Evolutionary conservation across 768 basidiomycete species (phyloP).

Genomic region (Austroboletus eburneus): DNA sequence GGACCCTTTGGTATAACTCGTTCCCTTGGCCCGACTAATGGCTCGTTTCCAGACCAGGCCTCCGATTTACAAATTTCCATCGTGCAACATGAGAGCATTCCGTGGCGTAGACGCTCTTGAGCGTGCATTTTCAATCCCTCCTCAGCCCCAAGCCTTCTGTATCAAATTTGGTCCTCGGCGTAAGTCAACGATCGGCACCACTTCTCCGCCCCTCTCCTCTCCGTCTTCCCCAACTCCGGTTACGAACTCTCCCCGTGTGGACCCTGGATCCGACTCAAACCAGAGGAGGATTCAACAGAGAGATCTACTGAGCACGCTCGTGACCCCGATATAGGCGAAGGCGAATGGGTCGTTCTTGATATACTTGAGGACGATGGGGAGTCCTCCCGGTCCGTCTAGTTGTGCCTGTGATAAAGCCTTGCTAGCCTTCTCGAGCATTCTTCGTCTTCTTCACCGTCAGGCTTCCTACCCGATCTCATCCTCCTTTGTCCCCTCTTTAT

Average conservation of each 20-base stretch:
- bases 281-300: slow-evolving; percentile 4
- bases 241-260: background rate
- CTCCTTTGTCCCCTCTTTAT: slow-evolving; percentile 38
- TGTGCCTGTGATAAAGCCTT: background rate
- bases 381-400: background rate
- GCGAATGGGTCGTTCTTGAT: slow-evolving; percentile 52
- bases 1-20: slow-evolving; percentile 44
- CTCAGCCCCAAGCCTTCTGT: slow-evolving; percentile 35
- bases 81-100: slow-evolving; percentile 40
- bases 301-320: background rate
- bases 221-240: slow-evolving; percentile 29
- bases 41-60: slow-evolving; percentile 32
- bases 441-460: slow-evolving; percentile 50
- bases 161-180: slow-evolving; percentile 33
- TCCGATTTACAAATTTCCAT: slow-evolving; percentile 37
- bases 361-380: slow-evolving; percentile 44
- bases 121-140: slow-evolving; percentile 19
- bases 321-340: slow-evolving; percentile 18
- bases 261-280: background rate
- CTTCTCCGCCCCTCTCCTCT: slow-evolving; percentile 17
- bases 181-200: background rate
- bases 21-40: slow-evolving; percentile 13
- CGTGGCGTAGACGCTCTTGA: slow-evolving; percentile 43
- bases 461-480: slow-evolving; percentile 33
- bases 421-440: slow-evolving; percentile 46